Evolutionary conservation across 169 alveolate genomes (phyloP), one percentile per base, ranked within the genome.

Genomic region (Eimeria sp.): DNA sequence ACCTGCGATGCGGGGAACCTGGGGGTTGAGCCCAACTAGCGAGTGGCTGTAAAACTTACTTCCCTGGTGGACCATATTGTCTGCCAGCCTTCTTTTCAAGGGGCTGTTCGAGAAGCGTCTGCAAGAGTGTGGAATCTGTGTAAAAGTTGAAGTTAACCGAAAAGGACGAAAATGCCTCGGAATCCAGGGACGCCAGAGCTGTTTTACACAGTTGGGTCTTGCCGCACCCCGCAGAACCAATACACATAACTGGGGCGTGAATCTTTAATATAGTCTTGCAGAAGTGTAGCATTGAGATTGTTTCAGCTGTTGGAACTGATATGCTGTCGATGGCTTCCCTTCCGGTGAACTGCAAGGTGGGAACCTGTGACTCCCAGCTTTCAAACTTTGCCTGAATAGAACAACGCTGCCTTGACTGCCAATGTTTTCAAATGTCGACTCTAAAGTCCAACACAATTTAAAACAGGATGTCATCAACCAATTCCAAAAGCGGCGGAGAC

Each of bases 221-320:
- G 94, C 99, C 99, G 97, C 99, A 98, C n/a, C 99, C 99, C 33
- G 99, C 99, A 95, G 98, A 97, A 82, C 99, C 99, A 85, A 98
- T 98, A 96, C 98, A 97, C 97, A 99, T 97, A 77, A 99, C 98
- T 14, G 99, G 98, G 78, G 98, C 98, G 54, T 98, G 98, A 20
- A 98, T 98, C 56, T 95, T 95, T 49, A 98, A 96, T 96, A 98
- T 97, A 58, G 98, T 97, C 95, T 97, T 98, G 98, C 98, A 98
- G 95, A 99, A 95, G 95, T 98, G 98, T 23, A 98, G 97, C 95
- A 98, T 98, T n/a, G 99, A 98, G 54, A 98, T 97, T 56, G 99
- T 98, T 97, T 98, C 99, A 66, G 98, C 97, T 49, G 99, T 98
- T 64, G 99, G 99, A 25, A 98, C 99, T 46, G 99, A 98, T 85